These are phyloP conservation scores for Fusarium decemcellulare DNA, from an alignment of 2,329 filamentous ascomycete genomes.

Conservation along the genomic window DNA sequence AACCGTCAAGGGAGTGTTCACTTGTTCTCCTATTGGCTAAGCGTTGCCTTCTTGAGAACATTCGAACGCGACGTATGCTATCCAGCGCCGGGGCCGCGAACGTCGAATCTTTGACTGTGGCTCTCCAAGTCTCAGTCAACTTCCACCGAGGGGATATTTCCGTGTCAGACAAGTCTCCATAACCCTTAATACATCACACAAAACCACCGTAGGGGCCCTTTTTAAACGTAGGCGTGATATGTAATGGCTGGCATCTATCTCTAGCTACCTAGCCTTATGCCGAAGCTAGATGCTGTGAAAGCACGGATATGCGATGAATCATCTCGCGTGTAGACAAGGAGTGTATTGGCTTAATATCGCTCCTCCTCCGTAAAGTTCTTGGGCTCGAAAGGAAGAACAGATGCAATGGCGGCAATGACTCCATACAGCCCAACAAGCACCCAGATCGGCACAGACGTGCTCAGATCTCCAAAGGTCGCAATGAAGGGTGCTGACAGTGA, in stretches of 20 bases:
- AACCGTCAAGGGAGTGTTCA: conserved; percentile 33
- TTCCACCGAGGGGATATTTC: conserved; percentile 22
- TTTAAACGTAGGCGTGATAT: conserved; percentile 42
- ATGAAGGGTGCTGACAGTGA: not conserved
- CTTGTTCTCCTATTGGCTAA: conserved; percentile 31
- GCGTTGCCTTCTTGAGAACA: not conserved
- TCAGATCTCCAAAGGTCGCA: not conserved
- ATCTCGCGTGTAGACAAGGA: not conserved
- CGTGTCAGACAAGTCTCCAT: conserved; percentile 37
- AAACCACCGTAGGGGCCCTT: conserved; percentile 41
- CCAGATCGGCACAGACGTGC: not conserved
- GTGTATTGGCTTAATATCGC: no score
- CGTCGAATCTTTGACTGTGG: no score
- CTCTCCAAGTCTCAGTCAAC: conserved; percentile 1
- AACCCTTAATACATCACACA: conserved; percentile 41
- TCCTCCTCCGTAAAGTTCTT: not conserved
- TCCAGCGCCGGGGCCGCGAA: no score
- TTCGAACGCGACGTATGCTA: no score
- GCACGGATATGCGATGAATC: not conserved
- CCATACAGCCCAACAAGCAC: not conserved
- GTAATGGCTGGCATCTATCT: not conserved
- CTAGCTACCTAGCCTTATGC: not conserved
- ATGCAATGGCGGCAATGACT: not conserved
- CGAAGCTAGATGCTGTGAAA: not conserved
- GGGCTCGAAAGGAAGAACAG: not conserved